These are phyloP conservation scores for Amaranthus palmeri DNA, from an alignment of 148 eudicot species.

Conservation along the genomic window DNA sequence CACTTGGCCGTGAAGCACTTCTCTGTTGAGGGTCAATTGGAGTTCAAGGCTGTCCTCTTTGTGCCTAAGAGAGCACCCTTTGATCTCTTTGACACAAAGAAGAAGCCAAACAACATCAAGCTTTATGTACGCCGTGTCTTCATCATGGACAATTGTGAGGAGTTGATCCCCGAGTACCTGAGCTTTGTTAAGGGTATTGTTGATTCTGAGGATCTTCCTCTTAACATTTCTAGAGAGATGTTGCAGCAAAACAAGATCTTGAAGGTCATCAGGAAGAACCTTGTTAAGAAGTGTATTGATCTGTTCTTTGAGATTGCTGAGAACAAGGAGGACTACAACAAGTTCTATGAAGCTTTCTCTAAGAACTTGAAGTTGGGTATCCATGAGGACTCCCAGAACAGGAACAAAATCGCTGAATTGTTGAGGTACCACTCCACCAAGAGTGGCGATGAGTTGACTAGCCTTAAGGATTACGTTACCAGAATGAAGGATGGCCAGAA, in stretches of 20 bases:
- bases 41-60: constrained; percentile 75
- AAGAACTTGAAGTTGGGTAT: constrained; percentile 86
- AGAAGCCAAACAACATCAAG: constrained; percentile 87
- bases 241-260: constrained; percentile 82
- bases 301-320: constrained; percentile 86
- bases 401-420: constrained; percentile 66
- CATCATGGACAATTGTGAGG: constrained; percentile 91
- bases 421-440: constrained; percentile 84
- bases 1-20: constrained; percentile 92
- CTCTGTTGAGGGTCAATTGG: constrained; percentile 81
- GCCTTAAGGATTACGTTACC: constrained; percentile 81
- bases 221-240: constrained; percentile 74
- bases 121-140: constrained; percentile 85
- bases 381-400: constrained; percentile 74
- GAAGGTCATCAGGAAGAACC: constrained; percentile 82
- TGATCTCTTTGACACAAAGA: constrained; percentile 72
- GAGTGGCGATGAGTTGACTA: constrained; percentile 86
- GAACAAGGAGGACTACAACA: constrained; percentile 83
- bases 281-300: constrained; percentile 84
- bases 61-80: constrained; percentile 78
- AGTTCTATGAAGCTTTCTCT: constrained; percentile 71
- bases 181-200: constrained; percentile 88
- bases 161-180: constrained; percentile 72
- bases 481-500: constrained; percentile 83
- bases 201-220: constrained; percentile 80